Evolutionary conservation across 1,284 basidiomycete species (phyloP), one percentile per base, ranked within the genome.

Genomic region (Leucocoprinus gongylophorus): DNA sequence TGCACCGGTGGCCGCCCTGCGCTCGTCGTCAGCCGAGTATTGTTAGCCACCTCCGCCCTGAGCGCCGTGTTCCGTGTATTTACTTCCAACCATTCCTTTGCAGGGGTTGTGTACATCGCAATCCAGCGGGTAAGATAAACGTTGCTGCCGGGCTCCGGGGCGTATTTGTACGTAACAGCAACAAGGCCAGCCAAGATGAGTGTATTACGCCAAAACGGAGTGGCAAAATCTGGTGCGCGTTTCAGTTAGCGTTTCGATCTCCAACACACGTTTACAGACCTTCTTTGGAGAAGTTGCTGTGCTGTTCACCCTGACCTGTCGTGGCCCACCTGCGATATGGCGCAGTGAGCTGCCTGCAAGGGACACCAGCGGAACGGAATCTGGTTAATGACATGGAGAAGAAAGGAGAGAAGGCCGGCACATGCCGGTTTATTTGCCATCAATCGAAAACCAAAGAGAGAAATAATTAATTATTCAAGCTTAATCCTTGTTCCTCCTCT

Each of bases 51-150:
- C 39, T 74, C 66, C 38, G 74, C 69, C 30, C 75, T 70, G 55
- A 76, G 66, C 13, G 72, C 64, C 5, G 85, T 71, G 61, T 87
- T 81, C 54, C 75, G 73, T 51, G 75, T 72, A 55, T 80, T 82
- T 57, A 77, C 51, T 15, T 70, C 62, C 29, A 74, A 64, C 81
- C 79, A 84, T 47, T 72, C 65, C 45, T 79, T 72, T 18, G 65
- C 60, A 9, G 80, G 69, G 1, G 75, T 71, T 33, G 64, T 65
- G 64, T 81, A 79, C 62, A 78, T 61, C 17, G 71, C 69, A 58
- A 88, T 75, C 74, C 79, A 85, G 38, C 75, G 76, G 18, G 83
- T 83, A 60, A 88, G 61, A 61, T 78, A 78, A 49, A 73, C 75
- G 51, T 82, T 77, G 35, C 83, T 76, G 26, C 68, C 68, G 5